Conservation (phyloP, 192 early-diverging fungal genomes). For the Coemansia javaensis region DNA sequence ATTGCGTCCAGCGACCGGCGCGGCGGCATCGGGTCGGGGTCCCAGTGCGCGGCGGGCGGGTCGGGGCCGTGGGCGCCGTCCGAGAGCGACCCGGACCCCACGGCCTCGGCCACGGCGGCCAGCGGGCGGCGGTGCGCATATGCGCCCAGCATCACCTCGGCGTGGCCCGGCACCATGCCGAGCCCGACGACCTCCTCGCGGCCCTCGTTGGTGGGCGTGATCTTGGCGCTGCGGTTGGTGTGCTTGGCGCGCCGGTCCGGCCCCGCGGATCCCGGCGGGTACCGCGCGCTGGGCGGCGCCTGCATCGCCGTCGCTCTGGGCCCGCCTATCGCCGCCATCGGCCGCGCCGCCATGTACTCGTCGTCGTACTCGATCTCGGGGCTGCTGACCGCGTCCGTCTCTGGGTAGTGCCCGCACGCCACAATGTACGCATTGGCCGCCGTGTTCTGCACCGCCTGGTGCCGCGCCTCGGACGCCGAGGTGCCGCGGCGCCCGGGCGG, state of each 20-base stretch:
- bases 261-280: slow-evolving; percentile 7
- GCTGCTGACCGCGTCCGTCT: slow-evolving; percentile 36
- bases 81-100: slow-evolving; percentile 31
- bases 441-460: slow-evolving; percentile 36
- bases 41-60: slow-evolving; percentile 1
- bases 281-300: slow-evolving; percentile 18
- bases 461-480: slow-evolving; percentile 40
- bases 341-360: slow-evolving; percentile 14
- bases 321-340: too few relatives aligned
- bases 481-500: slow-evolving; percentile 32
- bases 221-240: slow-evolving; percentile 34
- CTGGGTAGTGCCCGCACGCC: slow-evolving; percentile 41
- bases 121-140: slow-evolving; percentile 9
- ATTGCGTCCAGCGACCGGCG: slow-evolving; percentile 38
- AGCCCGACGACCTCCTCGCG: slow-evolving; percentile 41
- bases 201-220: slow-evolving; percentile 33
- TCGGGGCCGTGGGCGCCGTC: slow-evolving; percentile 17
- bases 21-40: slow-evolving; percentile 19
- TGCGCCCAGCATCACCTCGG: slow-evolving; percentile 23
- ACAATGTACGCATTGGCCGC: slow-evolving; percentile 48
- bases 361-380: slow-evolving; percentile 28
- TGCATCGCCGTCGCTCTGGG: background rate
- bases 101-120: slow-evolving; percentile 19
- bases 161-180: slow-evolving; percentile 36
- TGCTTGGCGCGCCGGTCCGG: slow-evolving; percentile 18